Percentiles rank a stretch among this genome's conserved stretches.
Conservation (phyloP, 371 early-diverging fungal species). For the Mortierella sp. region DNA sequence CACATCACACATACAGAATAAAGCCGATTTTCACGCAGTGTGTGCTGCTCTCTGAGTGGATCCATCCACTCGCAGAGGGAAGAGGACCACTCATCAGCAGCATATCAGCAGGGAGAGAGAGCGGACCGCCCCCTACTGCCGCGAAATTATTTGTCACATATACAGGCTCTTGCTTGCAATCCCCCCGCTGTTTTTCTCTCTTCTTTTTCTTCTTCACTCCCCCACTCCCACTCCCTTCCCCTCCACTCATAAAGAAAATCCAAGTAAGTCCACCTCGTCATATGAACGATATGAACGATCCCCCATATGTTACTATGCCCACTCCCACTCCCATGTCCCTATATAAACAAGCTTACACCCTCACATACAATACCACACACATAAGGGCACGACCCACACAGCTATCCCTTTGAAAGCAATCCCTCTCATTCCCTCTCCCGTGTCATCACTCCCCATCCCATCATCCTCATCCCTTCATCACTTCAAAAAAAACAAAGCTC, state of each 20-base stretch:
- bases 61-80: background rate
- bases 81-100: background rate
- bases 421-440: conserved; percentile 14
- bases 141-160: conserved; percentile 32
- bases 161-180: conserved; percentile 14
- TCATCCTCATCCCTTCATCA: background rate
- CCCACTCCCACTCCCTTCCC: background rate
- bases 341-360: background rate
- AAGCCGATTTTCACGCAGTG: too few relatives aligned
- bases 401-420: background rate
- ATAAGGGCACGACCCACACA: background rate
- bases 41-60: too few relatives aligned
- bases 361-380: conserved; percentile 1
- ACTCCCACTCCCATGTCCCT: background rate
- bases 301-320: background rate
- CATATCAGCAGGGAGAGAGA: background rate
- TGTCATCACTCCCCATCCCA: conserved; percentile 9
- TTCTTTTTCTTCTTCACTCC: conserved; percentile 16
- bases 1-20: too few relatives aligned
- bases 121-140: background rate
- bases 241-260: conserved; percentile 17
- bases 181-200: conserved; percentile 37
- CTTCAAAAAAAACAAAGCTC: background rate
- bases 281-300: background rate
- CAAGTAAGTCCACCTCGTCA: conserved; percentile 9